Evolutionary conservation across 2,329 filamentous ascomycete genomes (phyloP).

Genomic region (Pestalotiopsis sp.): DNA sequence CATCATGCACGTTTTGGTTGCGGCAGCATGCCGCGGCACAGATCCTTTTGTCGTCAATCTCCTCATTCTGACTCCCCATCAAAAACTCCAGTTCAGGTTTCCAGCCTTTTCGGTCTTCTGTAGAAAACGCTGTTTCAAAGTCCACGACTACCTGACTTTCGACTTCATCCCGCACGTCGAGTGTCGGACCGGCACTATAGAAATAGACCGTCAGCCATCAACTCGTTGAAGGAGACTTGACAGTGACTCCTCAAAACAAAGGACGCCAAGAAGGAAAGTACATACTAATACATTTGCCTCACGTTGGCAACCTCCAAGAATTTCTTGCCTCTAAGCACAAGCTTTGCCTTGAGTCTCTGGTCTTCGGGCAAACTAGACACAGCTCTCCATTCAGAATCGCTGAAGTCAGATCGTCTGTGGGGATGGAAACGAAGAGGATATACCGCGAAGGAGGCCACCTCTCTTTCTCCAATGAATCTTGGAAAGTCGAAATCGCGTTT

Average conservation of each 20-base stretch:
- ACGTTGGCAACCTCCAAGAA: neutral
- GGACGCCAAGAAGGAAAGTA: too few species aligned
- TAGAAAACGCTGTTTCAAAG: neutral
- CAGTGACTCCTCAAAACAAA: too few species aligned
- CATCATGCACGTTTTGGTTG: constrained; percentile 12
- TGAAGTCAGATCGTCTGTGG: neutral
- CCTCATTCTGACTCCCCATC: neutral
- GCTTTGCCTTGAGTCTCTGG: neutral
- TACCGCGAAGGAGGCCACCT: neutral
- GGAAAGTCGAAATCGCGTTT: constrained; percentile 19
- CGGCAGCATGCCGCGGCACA: neutral
- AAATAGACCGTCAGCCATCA: too few species aligned
- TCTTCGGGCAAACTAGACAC: neutral
- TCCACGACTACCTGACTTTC: neutral
- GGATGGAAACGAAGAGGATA: neutral
- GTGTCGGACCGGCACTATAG: neutral
- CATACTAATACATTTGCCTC: neutral
- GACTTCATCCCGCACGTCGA: neutral
- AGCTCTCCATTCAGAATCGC: neutral
- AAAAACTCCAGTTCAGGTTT: neutral
- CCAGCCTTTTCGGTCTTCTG: neutral
- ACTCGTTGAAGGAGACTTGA: too few species aligned
- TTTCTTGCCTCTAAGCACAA: neutral
- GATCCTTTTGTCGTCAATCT: neutral
- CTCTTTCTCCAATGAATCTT: constrained; percentile 18